Conservation (phyloP, 1,139 yeast genomes). For the Suhomyces bokatorum region DNA sequence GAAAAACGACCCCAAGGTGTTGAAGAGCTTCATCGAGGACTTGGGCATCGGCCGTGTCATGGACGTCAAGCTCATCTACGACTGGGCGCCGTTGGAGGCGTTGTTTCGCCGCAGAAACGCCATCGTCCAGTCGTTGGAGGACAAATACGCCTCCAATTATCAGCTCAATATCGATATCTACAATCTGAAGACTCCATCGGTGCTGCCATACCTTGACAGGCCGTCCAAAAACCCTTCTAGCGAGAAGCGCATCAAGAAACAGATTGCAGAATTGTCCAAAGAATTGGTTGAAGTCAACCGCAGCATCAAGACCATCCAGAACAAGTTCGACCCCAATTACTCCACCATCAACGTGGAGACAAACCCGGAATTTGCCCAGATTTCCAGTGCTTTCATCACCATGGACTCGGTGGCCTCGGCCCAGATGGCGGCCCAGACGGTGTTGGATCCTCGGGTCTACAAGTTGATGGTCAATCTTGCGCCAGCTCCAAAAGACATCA, state of each 20-base stretch:
- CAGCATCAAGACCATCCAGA: slow-evolving; percentile 32
- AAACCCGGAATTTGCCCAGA: slow-evolving; percentile 34
- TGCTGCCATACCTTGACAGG: slow-evolving; percentile 13
- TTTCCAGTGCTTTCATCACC: slow-evolving; percentile 75
- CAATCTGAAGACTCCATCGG: slow-evolving; percentile 32
- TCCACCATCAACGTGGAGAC: slow-evolving; percentile 30
- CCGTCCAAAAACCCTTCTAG: slow-evolving; percentile 2
- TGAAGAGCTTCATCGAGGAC: slow-evolving; percentile 58
- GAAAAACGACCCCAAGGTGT: slow-evolving; percentile 38
- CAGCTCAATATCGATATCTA: slow-evolving; percentile 48
- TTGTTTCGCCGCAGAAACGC: slow-evolving; percentile 38
- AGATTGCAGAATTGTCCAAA: slow-evolving; percentile 23
- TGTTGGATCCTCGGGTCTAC: slow-evolving; percentile 73
- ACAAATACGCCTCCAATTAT: slow-evolving; percentile 44
- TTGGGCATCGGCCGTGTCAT: slow-evolving; percentile 62
- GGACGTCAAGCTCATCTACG: slow-evolving; percentile 55
- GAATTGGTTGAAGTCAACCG: slow-evolving; percentile 29
- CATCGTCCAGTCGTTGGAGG: slow-evolving; percentile 43
- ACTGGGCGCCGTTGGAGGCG: slow-evolving; percentile 51
- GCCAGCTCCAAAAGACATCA: slow-evolving; percentile 79
- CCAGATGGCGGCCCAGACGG: slow-evolving; percentile 84
- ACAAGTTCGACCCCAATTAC: slow-evolving; percentile 28
- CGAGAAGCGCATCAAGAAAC: slow-evolving; percentile 10
- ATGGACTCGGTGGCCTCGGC: slow-evolving; percentile 86
- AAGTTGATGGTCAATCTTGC: slow-evolving; percentile 70